Evolutionary conservation across 2,329 filamentous ascomycete genomes (phyloP).

Genomic region (Beauveria australis): DNA sequence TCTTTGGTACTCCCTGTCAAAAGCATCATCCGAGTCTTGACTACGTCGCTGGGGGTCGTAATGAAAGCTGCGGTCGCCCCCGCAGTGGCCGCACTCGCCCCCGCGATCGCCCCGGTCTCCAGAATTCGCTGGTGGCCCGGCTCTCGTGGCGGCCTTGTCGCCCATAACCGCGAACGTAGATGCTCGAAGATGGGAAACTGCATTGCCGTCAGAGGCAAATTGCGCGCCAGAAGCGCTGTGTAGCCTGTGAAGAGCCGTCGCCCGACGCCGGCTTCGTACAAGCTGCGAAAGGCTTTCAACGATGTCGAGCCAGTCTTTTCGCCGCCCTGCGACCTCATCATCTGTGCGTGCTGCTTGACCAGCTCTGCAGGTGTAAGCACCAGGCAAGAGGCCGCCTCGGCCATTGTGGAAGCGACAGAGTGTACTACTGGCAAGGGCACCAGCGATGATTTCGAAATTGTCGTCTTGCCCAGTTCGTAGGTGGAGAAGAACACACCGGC

Average conservation of each 20-base stretch:
- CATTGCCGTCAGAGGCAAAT: slow-evolving; percentile 78
- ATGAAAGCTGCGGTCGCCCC: slow-evolving; percentile 68
- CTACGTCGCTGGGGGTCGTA: slow-evolving; percentile 84
- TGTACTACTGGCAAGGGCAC: slow-evolving; percentile 65
- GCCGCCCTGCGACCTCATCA: slow-evolving; percentile 41
- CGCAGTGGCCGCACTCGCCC: slow-evolving; percentile 62
- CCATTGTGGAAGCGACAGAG: slow-evolving; percentile 62
- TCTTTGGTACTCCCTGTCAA: slow-evolving; percentile 37
- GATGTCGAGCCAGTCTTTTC: slow-evolving; percentile 30
- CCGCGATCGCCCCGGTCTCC: slow-evolving; percentile 65
- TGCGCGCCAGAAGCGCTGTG: slow-evolving; percentile 70
- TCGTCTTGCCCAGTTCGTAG: slow-evolving; percentile 68
- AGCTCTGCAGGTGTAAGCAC: slow-evolving; percentile 86
- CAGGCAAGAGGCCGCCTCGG: slow-evolving; percentile 76
- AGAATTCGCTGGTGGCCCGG: slow-evolving; percentile 31
- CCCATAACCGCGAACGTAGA: slow-evolving; percentile 48
- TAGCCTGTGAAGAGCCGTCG: slow-evolving; percentile 64
- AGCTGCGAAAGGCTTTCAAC: slow-evolving; percentile 39
- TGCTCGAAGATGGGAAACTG: slow-evolving; percentile 85
- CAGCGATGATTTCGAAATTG: slow-evolving; percentile 44
- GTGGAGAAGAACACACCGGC: slow-evolving; percentile 85
- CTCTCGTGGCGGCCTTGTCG: slow-evolving; percentile 21
- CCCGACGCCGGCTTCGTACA: slow-evolving; percentile 44
- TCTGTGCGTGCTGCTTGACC: slow-evolving; percentile 89
- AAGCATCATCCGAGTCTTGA: slow-evolving; percentile 88